phyloP scores from a whole-genome alignment of 2,329 filamentous ascomycete genomes.

The Ploettnerulaceae sp. region DNA sequence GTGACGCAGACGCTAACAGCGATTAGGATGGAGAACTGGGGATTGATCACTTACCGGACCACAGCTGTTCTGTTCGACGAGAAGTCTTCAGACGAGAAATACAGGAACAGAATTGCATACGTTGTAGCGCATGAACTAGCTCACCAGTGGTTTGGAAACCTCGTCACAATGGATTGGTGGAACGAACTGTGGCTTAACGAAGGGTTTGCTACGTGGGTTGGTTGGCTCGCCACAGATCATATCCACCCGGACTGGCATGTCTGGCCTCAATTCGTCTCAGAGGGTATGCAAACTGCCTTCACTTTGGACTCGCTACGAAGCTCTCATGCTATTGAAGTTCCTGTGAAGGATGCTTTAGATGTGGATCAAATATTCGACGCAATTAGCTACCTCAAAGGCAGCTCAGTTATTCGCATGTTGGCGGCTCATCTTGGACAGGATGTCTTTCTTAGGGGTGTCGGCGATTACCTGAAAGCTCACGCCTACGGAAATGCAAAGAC shows the following conservation, averaged over 20 bases:
- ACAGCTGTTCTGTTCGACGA: constrained; percentile 96
- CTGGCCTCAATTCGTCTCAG: constrained; percentile 95
- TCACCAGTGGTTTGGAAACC: constrained; percentile 93
- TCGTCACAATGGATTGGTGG: constrained; percentile 98
- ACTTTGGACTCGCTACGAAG: constrained; percentile 83
- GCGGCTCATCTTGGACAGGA: constrained; percentile 84
- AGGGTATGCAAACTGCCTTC: constrained; percentile 89
- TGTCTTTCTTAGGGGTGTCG: constrained; percentile 85
- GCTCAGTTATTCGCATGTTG: constrained; percentile 94
- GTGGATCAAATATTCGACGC: constrained; percentile 97
- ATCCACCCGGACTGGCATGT: constrained; percentile 97
- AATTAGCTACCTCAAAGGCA: constrained; percentile 95
- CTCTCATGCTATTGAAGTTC: constrained; percentile 94
- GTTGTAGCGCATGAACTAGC: constrained; percentile 97
- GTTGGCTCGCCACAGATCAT: constrained; percentile 72
- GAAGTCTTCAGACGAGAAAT: constrained; percentile 80
- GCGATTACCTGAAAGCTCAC: constrained; percentile 82
- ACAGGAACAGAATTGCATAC: constrained; percentile 91
- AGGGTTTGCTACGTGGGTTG: constrained; percentile 90
- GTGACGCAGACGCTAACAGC: constrained; percentile 3
- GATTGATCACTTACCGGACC: constrained; percentile 90
- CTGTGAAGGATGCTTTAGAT: constrained; percentile 87
- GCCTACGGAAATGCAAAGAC: constrained; percentile 89
- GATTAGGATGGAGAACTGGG: constrained; percentile 63
- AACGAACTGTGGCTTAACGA: constrained; percentile 85